Conservation (phyloP, 2,329 filamentous ascomycete genomes). For the Tolypocladium album region DNA sequence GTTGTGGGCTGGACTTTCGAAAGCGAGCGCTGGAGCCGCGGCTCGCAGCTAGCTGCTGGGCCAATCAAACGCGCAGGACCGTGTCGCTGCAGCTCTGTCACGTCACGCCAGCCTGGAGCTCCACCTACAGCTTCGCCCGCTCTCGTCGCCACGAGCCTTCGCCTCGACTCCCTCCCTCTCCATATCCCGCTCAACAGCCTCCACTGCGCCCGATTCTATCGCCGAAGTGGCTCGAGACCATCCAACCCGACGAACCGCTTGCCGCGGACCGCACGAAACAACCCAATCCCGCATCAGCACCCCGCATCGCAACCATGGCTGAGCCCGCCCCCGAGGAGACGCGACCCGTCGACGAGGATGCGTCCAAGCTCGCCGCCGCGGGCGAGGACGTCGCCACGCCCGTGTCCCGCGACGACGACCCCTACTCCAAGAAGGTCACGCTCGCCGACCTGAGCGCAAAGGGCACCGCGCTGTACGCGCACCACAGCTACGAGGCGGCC, state of each 20-base stretch:
- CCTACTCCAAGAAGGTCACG: conserved; percentile 47
- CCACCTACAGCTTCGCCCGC: not conserved
- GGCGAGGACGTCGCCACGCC: conserved; percentile 9
- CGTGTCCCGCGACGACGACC: conserved; percentile 28
- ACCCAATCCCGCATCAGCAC: not conserved
- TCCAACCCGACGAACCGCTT: not conserved
- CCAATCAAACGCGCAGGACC: not conserved
- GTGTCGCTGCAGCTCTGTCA: not conserved
- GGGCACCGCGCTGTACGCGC: conserved; percentile 74
- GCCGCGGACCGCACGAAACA: not conserved
- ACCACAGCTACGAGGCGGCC: conserved; percentile 79
- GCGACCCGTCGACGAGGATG: not conserved
- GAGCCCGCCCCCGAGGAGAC: not conserved
- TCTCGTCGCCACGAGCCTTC: not conserved
- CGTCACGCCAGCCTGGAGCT: not conserved
- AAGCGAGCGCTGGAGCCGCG: too few species aligned
- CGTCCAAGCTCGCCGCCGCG: conserved; percentile 4
- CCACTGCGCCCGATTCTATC: not conserved
- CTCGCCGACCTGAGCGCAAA: conserved; percentile 70
- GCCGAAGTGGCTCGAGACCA: not conserved
- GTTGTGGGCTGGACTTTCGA: too few species aligned
- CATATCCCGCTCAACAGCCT: not conserved
- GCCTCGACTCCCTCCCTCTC: not conserved
- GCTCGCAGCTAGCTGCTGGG: not conserved
- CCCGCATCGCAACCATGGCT: not conserved